Evolutionary conservation across 352 stramenopile genomes (phyloP), one percentile per base, ranked within the genome.

Genomic region (Phytopythium sindhum): DNA sequence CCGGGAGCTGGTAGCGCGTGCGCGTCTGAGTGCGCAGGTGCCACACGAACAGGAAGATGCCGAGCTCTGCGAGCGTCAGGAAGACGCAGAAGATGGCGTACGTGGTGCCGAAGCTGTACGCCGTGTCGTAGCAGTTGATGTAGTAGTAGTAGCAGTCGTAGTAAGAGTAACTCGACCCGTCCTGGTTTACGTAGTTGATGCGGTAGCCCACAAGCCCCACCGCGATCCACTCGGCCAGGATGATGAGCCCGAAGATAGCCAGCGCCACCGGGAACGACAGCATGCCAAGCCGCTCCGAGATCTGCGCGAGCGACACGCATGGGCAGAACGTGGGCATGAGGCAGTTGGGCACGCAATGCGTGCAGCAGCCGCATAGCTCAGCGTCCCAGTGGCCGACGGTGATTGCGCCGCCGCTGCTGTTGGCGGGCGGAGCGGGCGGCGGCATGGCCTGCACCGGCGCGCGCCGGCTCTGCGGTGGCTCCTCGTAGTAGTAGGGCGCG

Each of bases 291-390:
- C 79, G 75, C 53, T 63, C 39, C 24, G 72, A 57, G 57, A 86
- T 84, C 56, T 90, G 81, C 2, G 81, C 77, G 35, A 86, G 31
- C 23, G 77, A 83, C 35, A 90, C 71, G 53, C 81, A 90, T 26
- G 78, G 77, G 63, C 81, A 90, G 48, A 75, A 69, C 21, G 64
- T 76, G 8, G 65, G 58, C 77, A 86, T 82, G 56, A 84, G 39
- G 35, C 62, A 62, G 64, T 90, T 90, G 41, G 78, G 75, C 44
- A 86, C 71, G 54, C 69, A 63, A 60, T 77, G 37, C 33, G 76
- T 60, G 57, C 80, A 77, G 67, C 77, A 85, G 39, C 33, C 59
- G 54, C 80, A 88, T 35, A 89, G 68, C 19, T 56, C 56, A 4
- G 66, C 60, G 21, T 48, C 64, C 72, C 69, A 79, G 35, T 65